Evolutionary conservation across 2,329 filamentous ascomycete genomes (phyloP).

Genomic region (Colletotrichum neosansevieriae): DNA sequence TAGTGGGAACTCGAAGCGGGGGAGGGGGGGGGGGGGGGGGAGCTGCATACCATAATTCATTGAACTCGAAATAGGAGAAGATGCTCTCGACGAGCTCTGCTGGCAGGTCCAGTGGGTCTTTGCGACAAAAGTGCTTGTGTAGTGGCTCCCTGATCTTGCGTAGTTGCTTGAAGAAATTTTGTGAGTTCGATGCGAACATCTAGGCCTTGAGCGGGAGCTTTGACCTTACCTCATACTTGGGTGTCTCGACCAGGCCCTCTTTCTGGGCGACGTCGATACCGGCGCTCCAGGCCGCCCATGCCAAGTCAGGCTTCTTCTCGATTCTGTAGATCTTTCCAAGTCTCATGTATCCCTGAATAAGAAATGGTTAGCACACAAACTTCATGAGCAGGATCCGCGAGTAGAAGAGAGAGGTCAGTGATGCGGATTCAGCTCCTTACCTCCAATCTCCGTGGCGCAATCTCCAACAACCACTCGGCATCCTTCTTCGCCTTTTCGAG

Average conservation of each 20-base stretch:
- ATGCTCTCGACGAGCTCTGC: conserved; percentile 53
- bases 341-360: conserved; percentile 55
- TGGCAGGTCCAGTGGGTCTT: conserved; percentile 52
- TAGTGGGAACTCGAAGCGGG: neutral
- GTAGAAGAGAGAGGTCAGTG: no score
- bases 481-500: conserved; percentile 53
- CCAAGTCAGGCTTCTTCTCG: conserved; percentile 52
- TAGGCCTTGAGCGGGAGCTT: neutral
- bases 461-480: conserved; percentile 58
- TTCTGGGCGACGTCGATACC: conserved; percentile 51
- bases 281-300: conserved; percentile 55
- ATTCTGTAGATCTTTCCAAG: conserved; percentile 55
- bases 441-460: conserved; percentile 55
- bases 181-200: neutral
- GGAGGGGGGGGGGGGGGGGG: neutral
- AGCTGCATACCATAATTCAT: conserved; percentile 33
- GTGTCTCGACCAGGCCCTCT: conserved; percentile 45
- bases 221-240: conserved; percentile 50
- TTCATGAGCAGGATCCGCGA: no score
- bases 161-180: conserved; percentile 47
- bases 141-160: conserved; percentile 50
- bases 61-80: conserved; percentile 51
- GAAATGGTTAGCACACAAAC: conserved; percentile 21
- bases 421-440: conserved; percentile 43
- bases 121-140: conserved; percentile 48